These are phyloP conservation scores for Thuja plicata DNA, from an alignment of 83 land plant genomes.

Conservation along the genomic window DNA sequence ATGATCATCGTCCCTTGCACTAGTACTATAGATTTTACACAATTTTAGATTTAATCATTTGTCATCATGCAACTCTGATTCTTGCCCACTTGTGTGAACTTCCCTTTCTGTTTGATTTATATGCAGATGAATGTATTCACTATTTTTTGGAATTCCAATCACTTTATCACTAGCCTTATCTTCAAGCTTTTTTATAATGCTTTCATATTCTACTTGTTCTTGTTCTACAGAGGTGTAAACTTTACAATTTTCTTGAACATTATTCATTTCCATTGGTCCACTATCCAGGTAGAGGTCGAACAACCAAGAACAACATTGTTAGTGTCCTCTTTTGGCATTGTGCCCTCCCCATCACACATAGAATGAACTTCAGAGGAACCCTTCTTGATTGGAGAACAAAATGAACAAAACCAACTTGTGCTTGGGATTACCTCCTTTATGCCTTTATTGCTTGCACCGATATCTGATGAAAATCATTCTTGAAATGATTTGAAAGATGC, in stretches of 20 bases:
- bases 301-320: neutral
- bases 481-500: too few relatives aligned
- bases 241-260: neutral
- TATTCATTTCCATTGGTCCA: neutral
- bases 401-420: neutral
- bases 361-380: neutral
- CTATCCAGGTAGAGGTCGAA: neutral
- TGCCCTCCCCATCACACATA: neutral
- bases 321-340: neutral
- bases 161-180: neutral
- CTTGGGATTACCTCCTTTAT: neutral
- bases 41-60: neutral
- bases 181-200: neutral
- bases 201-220: neutral
- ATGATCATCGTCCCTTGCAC: conserved; percentile 6
- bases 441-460: too few relatives aligned
- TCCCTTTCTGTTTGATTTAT: neutral
- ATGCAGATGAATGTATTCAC: neutral
- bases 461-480: too few relatives aligned
- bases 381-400: neutral
- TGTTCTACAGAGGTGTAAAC: neutral
- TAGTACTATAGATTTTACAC: neutral
- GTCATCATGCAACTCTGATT: neutral
- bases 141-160: neutral
- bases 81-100: neutral